Conservation (phyloP, 306 rosid genomes). For the Begonia peltatifolia region DNA sequence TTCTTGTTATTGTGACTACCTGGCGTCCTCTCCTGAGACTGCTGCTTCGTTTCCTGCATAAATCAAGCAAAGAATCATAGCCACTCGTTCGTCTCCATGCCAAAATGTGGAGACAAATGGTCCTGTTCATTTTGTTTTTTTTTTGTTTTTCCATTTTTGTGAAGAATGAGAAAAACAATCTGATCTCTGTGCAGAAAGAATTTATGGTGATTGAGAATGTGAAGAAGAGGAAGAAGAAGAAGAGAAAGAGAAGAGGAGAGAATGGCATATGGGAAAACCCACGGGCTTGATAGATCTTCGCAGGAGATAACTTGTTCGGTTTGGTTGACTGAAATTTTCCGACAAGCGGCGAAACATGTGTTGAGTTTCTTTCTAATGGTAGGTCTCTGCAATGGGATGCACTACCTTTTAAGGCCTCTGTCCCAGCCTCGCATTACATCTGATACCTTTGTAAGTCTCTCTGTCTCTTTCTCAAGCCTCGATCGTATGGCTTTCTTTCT, state of each 20-base stretch:
- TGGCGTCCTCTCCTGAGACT: conserved; percentile 17
- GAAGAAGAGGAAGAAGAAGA: conserved; percentile 4
- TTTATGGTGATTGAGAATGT: conserved; percentile 13
- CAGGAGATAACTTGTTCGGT: conserved; percentile 26
- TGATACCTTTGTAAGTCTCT: conserved; percentile 48
- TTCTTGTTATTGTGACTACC: not conserved
- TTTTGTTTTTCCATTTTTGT: not conserved
- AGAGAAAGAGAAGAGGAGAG: conserved; percentile 7
- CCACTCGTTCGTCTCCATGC: conserved; percentile 26
- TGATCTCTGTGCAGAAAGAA: not conserved
- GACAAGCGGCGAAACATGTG: conserved; percentile 21
- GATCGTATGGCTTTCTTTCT: not conserved
- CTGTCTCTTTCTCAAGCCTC: not conserved
- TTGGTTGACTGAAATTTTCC: conserved; percentile 26
- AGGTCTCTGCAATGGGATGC: conserved; percentile 46
- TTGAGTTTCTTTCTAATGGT: conserved; percentile 51
- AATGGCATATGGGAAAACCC: conserved; percentile 1
- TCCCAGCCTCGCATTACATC: conserved; percentile 65
- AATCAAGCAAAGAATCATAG: conserved; percentile 31
- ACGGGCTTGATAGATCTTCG: conserved; percentile 4
- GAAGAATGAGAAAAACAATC: not conserved
- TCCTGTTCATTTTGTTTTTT: too few species aligned
- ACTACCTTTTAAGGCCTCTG: conserved; percentile 41
- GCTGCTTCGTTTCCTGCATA: conserved; percentile 50
- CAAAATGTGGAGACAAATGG: too few species aligned